Evolutionary conservation across 179 eudicot species (phyloP).

Genomic region (Camellia oleifera): DNA sequence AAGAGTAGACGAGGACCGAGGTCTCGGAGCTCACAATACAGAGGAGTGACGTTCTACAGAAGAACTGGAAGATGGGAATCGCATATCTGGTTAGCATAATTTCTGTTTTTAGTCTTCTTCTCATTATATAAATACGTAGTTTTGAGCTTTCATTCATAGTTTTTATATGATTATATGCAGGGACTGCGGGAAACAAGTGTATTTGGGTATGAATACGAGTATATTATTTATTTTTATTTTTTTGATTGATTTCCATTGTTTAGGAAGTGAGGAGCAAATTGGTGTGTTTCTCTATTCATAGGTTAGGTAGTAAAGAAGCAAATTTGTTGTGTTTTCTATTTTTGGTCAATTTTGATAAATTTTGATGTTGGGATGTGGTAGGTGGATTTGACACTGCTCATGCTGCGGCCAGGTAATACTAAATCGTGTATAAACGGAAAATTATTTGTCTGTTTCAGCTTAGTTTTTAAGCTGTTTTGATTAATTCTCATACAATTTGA

Average conservation of each 20-base stretch:
- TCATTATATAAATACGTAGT: not conserved
- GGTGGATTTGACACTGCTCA: conserved; percentile 53
- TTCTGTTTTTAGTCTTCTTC: not conserved
- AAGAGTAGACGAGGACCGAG: conserved; percentile 61
- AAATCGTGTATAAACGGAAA: not conserved
- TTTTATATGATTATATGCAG: conserved; percentile 30
- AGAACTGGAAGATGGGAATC: conserved; percentile 86
- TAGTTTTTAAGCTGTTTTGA: conserved; percentile 3
- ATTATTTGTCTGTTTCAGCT: not conserved
- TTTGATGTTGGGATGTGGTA: conserved; percentile 8
- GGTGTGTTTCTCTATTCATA: too few species aligned
- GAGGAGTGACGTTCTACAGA: conserved; percentile 70
- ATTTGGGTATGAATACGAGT: conserved; percentile 22
- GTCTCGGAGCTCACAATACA: conserved; percentile 67
- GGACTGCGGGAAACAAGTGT: conserved; percentile 47
- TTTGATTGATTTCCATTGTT: not conserved
- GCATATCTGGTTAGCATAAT: conserved; percentile 47
- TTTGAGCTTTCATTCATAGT: not conserved
- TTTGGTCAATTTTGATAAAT: not conserved
- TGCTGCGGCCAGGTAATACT: conserved; percentile 44
- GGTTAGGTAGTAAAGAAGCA: too few species aligned
- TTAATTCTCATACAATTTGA: not conserved
- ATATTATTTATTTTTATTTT: not conserved
- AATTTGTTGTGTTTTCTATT: not conserved
- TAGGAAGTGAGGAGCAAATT: not conserved